Evolutionary conservation across 2,329 filamentous ascomycete species (phyloP).

Genomic region (Chaetomiaceae sp.): DNA sequence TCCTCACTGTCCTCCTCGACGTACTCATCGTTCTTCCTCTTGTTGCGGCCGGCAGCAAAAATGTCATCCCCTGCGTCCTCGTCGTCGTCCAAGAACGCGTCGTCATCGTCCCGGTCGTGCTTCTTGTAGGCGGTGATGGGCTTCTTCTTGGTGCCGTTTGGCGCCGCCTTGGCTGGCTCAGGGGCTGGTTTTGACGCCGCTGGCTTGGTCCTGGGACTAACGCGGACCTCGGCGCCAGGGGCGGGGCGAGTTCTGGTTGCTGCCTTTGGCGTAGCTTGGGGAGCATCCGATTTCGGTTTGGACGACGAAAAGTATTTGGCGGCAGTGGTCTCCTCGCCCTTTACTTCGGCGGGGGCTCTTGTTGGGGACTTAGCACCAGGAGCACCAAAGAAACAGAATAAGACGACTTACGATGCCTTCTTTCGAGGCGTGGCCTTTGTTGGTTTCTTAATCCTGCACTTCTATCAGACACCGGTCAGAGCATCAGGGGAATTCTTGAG

Average conservation of each 20-base stretch:
- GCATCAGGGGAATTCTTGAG: neutral
- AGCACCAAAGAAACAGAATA: neutral
- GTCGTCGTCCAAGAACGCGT: conserved; percentile 61
- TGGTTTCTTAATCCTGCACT: conserved; percentile 50
- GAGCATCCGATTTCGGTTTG: conserved; percentile 40
- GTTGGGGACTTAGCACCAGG: conserved; percentile 8
- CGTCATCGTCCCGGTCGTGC: conserved; percentile 47
- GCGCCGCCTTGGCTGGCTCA: conserved; percentile 30
- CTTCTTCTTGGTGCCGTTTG: conserved; percentile 39
- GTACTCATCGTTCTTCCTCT: conserved; percentile 69
- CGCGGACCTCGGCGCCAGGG: conserved; percentile 44
- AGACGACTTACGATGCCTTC: conserved; percentile 47
- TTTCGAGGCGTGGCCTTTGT: conserved; percentile 48
- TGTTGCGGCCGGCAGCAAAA: conserved; percentile 65
- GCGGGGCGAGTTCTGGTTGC: conserved; percentile 37
- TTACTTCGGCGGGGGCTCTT: conserved; percentile 38
- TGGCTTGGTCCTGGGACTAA: conserved; percentile 49
- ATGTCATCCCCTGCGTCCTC: conserved; percentile 77
- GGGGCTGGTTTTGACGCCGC: conserved; percentile 30
- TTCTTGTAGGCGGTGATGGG: conserved; percentile 39
- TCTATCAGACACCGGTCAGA: conserved; percentile 13
- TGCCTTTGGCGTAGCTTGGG: conserved; percentile 39
- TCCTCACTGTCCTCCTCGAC: conserved; percentile 71
- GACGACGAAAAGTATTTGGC: conserved; percentile 54
- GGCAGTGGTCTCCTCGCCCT: conserved; percentile 50